phyloP scores from a whole-genome alignment of 164 flowering plant species.

The Paratinospora sagittata region DNA sequence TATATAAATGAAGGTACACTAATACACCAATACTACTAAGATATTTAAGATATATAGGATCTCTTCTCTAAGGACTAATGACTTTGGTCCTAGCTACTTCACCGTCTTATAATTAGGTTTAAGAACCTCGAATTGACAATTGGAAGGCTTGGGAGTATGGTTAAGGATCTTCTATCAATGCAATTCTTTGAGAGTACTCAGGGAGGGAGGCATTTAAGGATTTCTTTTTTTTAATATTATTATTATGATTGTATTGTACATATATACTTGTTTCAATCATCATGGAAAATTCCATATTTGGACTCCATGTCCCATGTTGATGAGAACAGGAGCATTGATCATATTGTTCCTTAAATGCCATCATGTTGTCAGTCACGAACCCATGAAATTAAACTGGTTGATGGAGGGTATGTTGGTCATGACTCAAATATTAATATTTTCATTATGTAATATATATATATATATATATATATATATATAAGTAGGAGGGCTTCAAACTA shows the following conservation, averaged over 20 bases:
- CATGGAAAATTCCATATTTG: conserved; percentile 21
- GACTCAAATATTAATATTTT: neutral
- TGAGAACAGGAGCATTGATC: conserved; percentile 9
- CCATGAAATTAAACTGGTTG: conserved; percentile 1
- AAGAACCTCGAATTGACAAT: neutral
- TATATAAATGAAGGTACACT: too few relatives aligned
- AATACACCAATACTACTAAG: too few relatives aligned
- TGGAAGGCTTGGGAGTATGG: neutral
- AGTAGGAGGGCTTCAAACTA: conserved; percentile 12
- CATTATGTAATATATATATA: too few relatives aligned
- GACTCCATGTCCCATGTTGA: conserved; percentile 23
- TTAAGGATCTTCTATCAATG: neutral
- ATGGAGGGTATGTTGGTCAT: conserved; percentile 13
- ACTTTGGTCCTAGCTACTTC: neutral
- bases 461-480: neutral
- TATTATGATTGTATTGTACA: too few relatives aligned
- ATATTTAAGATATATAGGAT: too few relatives aligned
- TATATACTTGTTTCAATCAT: conserved; percentile 25
- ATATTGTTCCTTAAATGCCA: conserved; percentile 13
- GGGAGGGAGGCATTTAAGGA: too few relatives aligned
- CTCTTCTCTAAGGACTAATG: neutral
- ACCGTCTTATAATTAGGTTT: neutral
- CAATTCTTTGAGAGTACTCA: neutral
- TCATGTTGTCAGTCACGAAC: conserved; percentile 11
- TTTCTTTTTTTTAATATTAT: too few relatives aligned